A percentile compares a stretch with the other conserved stretches of the same genome.
These are phyloP conservation scores for Spergularia marina DNA, from an alignment of 148 eudicot genomes.

Conservation along the genomic window DNA sequence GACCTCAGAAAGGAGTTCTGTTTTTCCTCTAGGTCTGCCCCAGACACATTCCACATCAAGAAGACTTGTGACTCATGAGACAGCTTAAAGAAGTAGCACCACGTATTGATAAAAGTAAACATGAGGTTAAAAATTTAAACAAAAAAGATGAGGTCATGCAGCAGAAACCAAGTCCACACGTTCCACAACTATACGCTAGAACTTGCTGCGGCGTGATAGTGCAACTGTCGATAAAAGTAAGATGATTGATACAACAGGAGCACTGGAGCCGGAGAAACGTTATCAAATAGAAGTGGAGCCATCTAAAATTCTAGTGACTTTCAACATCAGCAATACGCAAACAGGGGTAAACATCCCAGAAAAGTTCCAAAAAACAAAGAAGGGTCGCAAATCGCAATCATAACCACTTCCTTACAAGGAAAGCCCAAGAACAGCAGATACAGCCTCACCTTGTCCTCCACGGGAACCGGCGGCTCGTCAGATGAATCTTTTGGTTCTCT, in stretches of 20 bases:
- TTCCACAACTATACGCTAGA: background rate
- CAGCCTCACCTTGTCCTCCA: slow-evolving; percentile 69
- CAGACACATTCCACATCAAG: background rate
- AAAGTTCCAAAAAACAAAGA: background rate
- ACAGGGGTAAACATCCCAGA: background rate
- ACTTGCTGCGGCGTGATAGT: background rate
- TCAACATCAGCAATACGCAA: background rate
- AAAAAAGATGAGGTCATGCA: background rate
- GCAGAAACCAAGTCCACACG: background rate
- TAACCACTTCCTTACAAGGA: background rate
- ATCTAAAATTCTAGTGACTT: background rate
- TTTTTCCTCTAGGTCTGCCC: no score
- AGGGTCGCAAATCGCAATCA: background rate
- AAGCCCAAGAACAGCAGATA: slow-evolving; percentile 11
- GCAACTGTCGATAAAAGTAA: background rate
- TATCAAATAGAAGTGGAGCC: background rate
- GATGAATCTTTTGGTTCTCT: slow-evolving; percentile 42
- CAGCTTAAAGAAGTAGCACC: slow-evolving; percentile 7
- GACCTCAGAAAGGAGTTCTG: no score
- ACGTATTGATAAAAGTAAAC: background rate
- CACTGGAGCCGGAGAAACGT: background rate
- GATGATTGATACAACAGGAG: background rate
- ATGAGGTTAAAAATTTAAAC: background rate
- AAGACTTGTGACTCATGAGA: background rate
- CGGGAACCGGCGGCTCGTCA: slow-evolving; percentile 49